Percentiles rank a stretch among this genome's conserved stretches.
These are phyloP conservation scores for Phyllostachys edulis DNA, from an alignment of 176 grass and related monocot genomes.

Conservation along the genomic window DNA sequence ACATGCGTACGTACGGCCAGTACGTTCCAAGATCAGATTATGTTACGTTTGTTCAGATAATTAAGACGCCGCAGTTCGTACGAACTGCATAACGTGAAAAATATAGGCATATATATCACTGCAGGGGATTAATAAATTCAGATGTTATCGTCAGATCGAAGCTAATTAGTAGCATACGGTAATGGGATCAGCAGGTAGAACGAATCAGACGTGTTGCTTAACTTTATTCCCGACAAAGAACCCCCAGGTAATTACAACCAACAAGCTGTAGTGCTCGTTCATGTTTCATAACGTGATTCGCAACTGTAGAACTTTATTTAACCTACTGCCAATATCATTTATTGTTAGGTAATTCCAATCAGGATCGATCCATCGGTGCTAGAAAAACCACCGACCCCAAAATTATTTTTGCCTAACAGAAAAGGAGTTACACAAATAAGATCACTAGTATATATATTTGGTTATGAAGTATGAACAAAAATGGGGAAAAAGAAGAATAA, in stretches of 20 bases:
- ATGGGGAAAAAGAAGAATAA: neutral
- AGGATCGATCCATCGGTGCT: slow-evolving; percentile 5
- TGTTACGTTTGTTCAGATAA: neutral
- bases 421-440: neutral
- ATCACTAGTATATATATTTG: neutral
- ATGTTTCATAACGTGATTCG: neutral
- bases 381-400: neutral
- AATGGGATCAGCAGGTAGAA: slow-evolving; percentile 2
- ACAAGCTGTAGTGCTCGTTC: slow-evolving; percentile 22
- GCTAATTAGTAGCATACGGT: slow-evolving; percentile 19
- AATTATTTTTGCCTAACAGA: neutral
- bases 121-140: neutral
- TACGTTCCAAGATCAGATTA: neutral
- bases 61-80: neutral
- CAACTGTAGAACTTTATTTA: slow-evolving; percentile 36
- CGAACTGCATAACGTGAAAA: neutral
- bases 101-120: neutral
- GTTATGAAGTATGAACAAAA: neutral
- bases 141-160: neutral
- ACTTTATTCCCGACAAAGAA: slow-evolving; percentile 29
- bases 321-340: slow-evolving; percentile 22
- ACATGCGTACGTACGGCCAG: neutral
- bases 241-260: slow-evolving; percentile 26
- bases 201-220: neutral
- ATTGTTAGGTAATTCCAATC: slow-evolving; percentile 34